Conservation (phyloP, 2,329 filamentous ascomycete genomes). For the Botrytis squamosa region DNA sequence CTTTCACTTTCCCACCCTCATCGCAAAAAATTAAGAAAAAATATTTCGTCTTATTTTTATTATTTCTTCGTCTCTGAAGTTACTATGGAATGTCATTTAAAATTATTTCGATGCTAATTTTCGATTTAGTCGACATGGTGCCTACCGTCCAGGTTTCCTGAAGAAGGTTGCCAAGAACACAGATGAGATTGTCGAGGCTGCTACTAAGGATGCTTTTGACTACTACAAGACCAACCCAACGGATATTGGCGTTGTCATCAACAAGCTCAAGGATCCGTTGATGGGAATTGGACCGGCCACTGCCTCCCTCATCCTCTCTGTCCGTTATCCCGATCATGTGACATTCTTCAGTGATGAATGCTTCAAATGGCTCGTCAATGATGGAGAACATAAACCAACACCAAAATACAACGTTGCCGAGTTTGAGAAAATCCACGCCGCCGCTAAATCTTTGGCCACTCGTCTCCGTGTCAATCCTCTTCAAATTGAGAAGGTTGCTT, state of each 20-base stretch:
- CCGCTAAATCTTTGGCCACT: conserved; percentile 45
- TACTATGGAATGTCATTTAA: background rate
- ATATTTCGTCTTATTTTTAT: conserved; percentile 13
- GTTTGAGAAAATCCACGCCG: conserved; percentile 56
- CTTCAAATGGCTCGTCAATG: conserved; percentile 67
- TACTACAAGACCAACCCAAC: conserved; percentile 44
- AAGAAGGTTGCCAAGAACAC: conserved; percentile 58
- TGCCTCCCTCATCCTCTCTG: conserved; percentile 69
- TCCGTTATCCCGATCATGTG: conserved; percentile 56
- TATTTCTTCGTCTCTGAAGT: background rate
- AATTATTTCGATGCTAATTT: conserved; percentile 3
- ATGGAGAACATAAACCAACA: conserved; percentile 45
- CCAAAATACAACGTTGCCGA: conserved; percentile 72
- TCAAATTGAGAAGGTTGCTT: conserved; percentile 69
- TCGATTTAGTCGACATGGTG: conserved; percentile 51
- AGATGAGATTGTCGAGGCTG: conserved; percentile 45
- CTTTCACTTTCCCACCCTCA: background rate
- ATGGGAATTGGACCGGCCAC: conserved; percentile 78
- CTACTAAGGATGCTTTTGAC: conserved; percentile 53
- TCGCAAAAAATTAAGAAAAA: conserved; percentile 1
- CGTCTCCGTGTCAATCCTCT: conserved; percentile 56
- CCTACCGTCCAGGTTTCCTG: conserved; percentile 60
- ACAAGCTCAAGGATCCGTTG: conserved; percentile 54
- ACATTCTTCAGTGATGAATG: conserved; percentile 82
- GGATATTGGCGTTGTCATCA: conserved; percentile 47